Base-by-base conservation (phyloP, 371 early-diverging fungal genomes). In the Blakeslea trispora region DNA sequence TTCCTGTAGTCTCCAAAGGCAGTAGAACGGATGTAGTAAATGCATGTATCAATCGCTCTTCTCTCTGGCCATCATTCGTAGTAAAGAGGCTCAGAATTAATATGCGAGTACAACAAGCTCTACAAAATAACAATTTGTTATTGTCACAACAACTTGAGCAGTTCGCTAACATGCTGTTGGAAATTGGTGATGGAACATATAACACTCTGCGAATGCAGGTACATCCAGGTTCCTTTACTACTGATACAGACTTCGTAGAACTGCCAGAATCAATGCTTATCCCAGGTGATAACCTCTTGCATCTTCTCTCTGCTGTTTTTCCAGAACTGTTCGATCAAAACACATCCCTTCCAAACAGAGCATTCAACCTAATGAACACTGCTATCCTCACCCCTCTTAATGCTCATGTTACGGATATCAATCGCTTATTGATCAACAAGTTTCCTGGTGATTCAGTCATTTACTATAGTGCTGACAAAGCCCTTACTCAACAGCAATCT, bases 1-100 rank as follows among this genome's bases (percentile, higher is more conserved):
- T 52, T 0, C 69, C 69, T 5, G 56, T 64, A 2, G 5, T 62
- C 18, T 53, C 54, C 10, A 54, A 42, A 17, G 63, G 53, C 21
- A 34, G 45, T 15, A 51, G 44, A 31, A 9, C 15, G 13, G 46
- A 62, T 2, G 49, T 56, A 21, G 45, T 61, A n/a, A 17, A 53
- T 8, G 15, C 42, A 18, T 57, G 57, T 35, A 50, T 57, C 5
- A 57, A 50, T 8, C 14, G 37, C 14, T 62, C 58, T 2, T 56
- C 44, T n/a, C 18, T 68, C 24, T 50, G 51, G 50, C 28, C 28
- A 5, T 28, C 28, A 3, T 28, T 28, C 7, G 7, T 7, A 28
- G 28, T 28, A 3, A 28, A 28, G 7, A 28, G 7, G 28, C 28
- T 28, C 7, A n/a, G 5, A 28, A 28, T 28, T 7, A 28, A 28